A percentile compares a stretch with the other conserved stretches of the same genome.
Evolutionary conservation across 345 rosid species (phyloP).

Genomic region (Eucalyptus erythrocorys): DNA sequence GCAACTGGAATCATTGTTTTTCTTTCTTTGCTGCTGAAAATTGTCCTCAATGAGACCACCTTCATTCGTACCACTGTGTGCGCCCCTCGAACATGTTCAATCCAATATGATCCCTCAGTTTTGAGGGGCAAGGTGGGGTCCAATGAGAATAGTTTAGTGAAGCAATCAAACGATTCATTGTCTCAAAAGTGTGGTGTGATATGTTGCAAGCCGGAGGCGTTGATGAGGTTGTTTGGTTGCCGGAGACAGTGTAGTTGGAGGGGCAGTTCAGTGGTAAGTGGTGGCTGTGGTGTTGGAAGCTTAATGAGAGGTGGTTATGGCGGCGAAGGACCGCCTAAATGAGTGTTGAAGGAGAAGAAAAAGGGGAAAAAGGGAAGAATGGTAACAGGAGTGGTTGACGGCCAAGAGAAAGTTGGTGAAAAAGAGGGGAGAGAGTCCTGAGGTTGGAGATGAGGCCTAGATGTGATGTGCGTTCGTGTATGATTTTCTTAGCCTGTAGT

Average conservation of each 20-base stretch:
- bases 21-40: neutral
- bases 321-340: neutral
- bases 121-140: neutral
- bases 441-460: neutral
- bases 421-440: neutral
- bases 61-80: neutral
- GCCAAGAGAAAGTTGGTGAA: neutral
- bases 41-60: neutral
- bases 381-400: neutral
- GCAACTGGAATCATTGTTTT: neutral
- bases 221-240: neutral
- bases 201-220: neutral
- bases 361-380: neutral
- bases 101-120: neutral
- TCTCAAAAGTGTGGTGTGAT: neutral
- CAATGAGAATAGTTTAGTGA: neutral
- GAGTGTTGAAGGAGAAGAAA: neutral
- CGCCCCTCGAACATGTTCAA: neutral
- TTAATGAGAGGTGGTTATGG: neutral
- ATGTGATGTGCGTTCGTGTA: neutral
- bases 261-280: neutral
- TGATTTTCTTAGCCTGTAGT: neutral
- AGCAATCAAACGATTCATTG: neutral
- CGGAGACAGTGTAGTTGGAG: neutral
- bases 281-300: neutral